These are phyloP conservation scores for Tetraselmis striata DNA, from an alignment of 139 green algal genomes.

Conservation along the genomic window DNA sequence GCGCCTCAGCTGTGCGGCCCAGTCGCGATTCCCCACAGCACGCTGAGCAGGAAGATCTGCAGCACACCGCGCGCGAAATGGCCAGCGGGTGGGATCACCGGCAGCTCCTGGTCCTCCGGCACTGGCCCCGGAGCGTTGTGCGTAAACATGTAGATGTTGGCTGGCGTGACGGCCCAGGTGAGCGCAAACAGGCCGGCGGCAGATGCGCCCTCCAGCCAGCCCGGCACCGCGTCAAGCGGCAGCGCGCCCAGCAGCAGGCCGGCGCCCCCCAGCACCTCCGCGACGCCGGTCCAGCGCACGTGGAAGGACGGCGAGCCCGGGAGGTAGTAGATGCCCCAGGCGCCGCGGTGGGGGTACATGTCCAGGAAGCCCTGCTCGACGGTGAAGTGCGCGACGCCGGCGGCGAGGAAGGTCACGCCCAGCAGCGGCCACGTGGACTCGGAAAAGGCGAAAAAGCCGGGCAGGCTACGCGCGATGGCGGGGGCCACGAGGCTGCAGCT, in stretches of 20 bases:
- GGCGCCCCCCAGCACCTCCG: constrained; percentile 15
- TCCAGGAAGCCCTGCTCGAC: background rate
- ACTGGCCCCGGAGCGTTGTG: constrained; percentile 36
- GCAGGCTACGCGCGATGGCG: background rate
- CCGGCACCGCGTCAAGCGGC: background rate
- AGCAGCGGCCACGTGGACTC: background rate
- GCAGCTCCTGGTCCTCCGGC: constrained; percentile 14
- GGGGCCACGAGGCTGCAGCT: background rate
- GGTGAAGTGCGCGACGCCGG: background rate
- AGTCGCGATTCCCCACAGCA: background rate
- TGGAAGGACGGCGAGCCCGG: constrained; percentile 23
- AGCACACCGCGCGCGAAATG: background rate
- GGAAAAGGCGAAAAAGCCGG: background rate
- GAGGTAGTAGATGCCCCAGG: constrained; percentile 16
- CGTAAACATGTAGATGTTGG: constrained; percentile 47
- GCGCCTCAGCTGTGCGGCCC: no score
- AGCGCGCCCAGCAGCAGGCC: constrained; percentile 8
- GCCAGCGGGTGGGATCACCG: background rate
- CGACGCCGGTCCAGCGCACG: constrained; percentile 26
- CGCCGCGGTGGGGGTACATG: background rate
- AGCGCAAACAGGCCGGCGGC: constrained; percentile 29
- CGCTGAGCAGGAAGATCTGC: background rate
- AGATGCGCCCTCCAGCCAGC: constrained; percentile 22
- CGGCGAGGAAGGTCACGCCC: background rate
- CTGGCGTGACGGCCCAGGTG: constrained; percentile 20